phyloP scores from a whole-genome alignment of 805 yeast genomes.

The Torulaspora delbrueckii region DNA sequence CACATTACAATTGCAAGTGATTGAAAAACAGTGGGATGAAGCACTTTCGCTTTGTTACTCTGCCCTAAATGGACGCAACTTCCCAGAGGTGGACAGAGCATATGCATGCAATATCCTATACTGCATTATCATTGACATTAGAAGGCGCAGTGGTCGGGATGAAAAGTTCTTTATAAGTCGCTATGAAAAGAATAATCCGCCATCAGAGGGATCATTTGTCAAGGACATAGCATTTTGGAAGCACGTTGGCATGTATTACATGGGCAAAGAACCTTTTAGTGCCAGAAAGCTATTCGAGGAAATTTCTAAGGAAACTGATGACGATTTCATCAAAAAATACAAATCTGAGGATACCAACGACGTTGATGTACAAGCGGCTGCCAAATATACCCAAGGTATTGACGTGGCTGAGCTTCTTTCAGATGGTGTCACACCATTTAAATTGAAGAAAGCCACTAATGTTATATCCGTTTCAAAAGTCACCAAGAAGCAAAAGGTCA shows the following conservation, averaged over 20 bases:
- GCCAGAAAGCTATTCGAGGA: slow-evolving; percentile 18
- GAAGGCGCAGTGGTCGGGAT: neutral
- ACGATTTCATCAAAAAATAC: slow-evolving; percentile 12
- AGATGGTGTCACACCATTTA: slow-evolving; percentile 22
- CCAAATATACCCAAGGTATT: slow-evolving; percentile 18
- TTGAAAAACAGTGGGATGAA: slow-evolving; percentile 29
- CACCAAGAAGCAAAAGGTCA: slow-evolving; percentile 25
- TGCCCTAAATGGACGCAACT: neutral
- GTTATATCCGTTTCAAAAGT: slow-evolving; percentile 16
- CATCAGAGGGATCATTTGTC: neutral
- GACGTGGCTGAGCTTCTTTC: slow-evolving; percentile 23
- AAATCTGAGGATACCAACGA: slow-evolving; percentile 5
- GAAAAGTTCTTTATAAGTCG: neutral
- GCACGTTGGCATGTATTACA: slow-evolving; percentile 27
- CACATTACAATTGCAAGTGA: slow-evolving; percentile 26
- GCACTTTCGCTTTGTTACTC: slow-evolving; percentile 29
- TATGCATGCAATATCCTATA: neutral
- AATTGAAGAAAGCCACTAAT: slow-evolving; percentile 10
- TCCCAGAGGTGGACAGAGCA: neutral
- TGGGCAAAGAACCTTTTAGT: slow-evolving; percentile 18
- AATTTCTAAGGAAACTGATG: slow-evolving; percentile 10
- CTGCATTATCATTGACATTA: neutral
- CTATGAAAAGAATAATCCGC: too few relatives aligned
- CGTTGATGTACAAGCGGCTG: slow-evolving; percentile 15
- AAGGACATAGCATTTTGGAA: slow-evolving; percentile 27